Base-by-base conservation (phyloP, 169 alveolate species). In the Eimeria sp. region DNA sequence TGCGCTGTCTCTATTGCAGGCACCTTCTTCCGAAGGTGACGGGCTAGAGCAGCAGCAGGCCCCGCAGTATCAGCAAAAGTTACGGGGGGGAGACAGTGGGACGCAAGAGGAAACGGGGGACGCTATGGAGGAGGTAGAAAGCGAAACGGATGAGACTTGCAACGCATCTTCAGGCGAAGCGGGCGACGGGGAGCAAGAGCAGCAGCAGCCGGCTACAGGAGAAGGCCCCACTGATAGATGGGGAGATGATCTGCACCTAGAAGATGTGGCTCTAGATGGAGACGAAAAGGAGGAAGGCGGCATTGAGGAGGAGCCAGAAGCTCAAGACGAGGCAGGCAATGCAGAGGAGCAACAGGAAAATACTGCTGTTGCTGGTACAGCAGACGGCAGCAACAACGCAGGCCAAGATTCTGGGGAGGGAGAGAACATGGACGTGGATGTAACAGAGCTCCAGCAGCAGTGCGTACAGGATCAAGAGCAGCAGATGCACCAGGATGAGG, bases 321-420 rank as follows among this genome's bases (percentile, higher is more conserved):
- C 51, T 72, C 54, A 25, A 40, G 87, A 78, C 86, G 83, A 72
- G 54, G 87, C 95, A 96, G 94, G 87, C 67, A 72, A 72, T 57
- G 96, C 76, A 72, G 97, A 45, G 49, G 82, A 58, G 47, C 43
- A 61, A n/a, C 63, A 43, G 49, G 93, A 63, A 25, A 54, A 61
- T 45, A 67, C 82, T 61, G 49, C 30, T 43, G 51, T 83, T 45
- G 83, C 82, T 61, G 65, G 22, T 43, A 34, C 93, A 63, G 45
- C 67, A 58, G 83, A 87, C 4, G 54, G 57, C 49, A 54, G 54
- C 65, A 22, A 13, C 88, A 83, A n/a, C 91, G 30, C 76, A 13
- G 58, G 58, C 0, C 40, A 30, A 49, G 91, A 72, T 88, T 89
- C 76, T 72, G 97, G 80, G 95, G 97, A 95, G 58, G 91, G 95